A percentile compares a stretch with the other conserved stretches of the same genome.
These are phyloP conservation scores for Candida gorgasii DNA, from an alignment of 805 yeast species.

Conservation along the genomic window DNA sequence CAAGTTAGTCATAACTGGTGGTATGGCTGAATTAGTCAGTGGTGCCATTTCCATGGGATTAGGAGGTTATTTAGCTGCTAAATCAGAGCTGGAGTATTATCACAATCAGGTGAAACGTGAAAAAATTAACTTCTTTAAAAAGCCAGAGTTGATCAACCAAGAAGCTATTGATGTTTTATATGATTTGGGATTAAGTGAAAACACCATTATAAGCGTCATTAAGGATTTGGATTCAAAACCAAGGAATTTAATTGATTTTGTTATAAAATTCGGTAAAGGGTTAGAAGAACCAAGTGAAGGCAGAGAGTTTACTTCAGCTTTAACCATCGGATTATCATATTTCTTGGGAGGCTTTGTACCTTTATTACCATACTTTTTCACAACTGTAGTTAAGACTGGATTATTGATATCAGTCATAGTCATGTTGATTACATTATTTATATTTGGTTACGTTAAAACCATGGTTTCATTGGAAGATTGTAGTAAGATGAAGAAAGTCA, in stretches of 20 bases:
- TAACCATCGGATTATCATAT: conserved; percentile 87
- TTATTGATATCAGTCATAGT: conserved; percentile 70
- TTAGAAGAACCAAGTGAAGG: conserved; percentile 93
- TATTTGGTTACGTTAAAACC: conserved; percentile 86
- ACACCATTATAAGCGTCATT: conserved; percentile 71
- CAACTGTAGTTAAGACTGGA: conserved; percentile 72
- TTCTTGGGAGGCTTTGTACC: conserved; percentile 94
- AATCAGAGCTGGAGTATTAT: conserved; percentile 79
- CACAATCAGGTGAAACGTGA: conserved; percentile 70
- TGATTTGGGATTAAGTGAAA: conserved; percentile 72
- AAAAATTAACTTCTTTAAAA: conserved; percentile 64
- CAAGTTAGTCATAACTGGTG: conserved; percentile 92
- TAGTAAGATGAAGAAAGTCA: conserved; percentile 55
- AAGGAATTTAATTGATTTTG: conserved; percentile 77
- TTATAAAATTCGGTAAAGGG: conserved; percentile 88
- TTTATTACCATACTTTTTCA: conserved; percentile 86
- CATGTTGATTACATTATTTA: conserved; percentile 82
- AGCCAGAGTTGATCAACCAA: conserved; percentile 64
- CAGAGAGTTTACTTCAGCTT: conserved; percentile 82
- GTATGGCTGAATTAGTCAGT: conserved; percentile 93
- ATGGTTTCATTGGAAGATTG: conserved; percentile 76
- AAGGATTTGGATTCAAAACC: conserved; percentile 79
- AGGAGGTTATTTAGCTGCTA: conserved; percentile 95
- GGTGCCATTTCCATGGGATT: conserved; percentile 98
- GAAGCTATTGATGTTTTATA: conserved; percentile 79